phyloP scores from a whole-genome alignment of 2,329 filamentous ascomycete genomes.

The Fusarium sambucinum region DNA sequence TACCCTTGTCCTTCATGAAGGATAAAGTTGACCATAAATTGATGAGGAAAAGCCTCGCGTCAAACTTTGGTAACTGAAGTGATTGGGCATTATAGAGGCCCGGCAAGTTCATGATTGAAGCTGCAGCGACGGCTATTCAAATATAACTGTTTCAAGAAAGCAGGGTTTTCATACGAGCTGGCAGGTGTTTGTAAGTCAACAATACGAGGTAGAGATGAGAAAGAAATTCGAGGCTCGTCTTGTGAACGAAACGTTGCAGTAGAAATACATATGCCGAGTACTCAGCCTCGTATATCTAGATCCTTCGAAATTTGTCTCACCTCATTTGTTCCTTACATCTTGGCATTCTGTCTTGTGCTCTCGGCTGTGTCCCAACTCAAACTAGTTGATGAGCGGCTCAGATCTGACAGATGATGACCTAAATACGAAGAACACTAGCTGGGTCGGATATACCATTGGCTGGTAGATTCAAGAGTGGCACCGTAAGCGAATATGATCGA shows the following conservation, averaged over 20 bases:
- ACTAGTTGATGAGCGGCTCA: not conserved
- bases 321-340: not conserved
- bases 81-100: too few relatives aligned
- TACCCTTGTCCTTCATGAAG: not conserved
- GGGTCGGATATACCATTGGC: not conserved
- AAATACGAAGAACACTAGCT: not conserved
- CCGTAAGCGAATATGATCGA: not conserved
- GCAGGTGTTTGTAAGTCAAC: too few relatives aligned
- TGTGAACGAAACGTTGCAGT: not conserved
- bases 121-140: too few relatives aligned
- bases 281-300: not conserved
- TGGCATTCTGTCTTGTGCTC: not conserved
- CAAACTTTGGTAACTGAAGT: too few relatives aligned
- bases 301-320: not conserved
- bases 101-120: too few relatives aligned
- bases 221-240: not conserved
- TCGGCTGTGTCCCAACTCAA: not conserved
- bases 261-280: not conserved
- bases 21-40: not conserved
- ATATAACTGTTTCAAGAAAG: too few relatives aligned
- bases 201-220: not conserved
- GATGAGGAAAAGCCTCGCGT: too few relatives aligned
- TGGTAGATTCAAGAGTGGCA: too few relatives aligned
- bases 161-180: too few relatives aligned
- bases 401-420: conserved; percentile 5